These are phyloP conservation scores for Xylaria sp. DNA, from an alignment of 2,329 filamentous ascomycete species.

Conservation along the genomic window DNA sequence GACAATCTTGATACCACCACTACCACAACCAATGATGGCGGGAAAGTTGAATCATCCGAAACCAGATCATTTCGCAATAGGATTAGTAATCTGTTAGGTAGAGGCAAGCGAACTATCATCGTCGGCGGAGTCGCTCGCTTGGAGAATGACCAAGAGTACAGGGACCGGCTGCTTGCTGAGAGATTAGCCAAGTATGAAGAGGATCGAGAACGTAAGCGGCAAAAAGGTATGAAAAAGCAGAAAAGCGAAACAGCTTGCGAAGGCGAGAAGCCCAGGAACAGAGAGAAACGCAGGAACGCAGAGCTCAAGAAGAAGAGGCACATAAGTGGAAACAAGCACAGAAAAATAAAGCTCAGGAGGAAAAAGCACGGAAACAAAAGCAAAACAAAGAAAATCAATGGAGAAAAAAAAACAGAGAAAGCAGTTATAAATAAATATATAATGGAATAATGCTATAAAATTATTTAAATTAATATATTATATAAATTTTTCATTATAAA, in stretches of 20 bases:
- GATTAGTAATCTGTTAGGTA: constrained; percentile 15
- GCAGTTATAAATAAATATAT: no score
- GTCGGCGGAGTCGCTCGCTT: constrained; percentile 24
- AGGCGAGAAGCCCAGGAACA: constrained; percentile 7
- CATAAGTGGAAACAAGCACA: constrained; percentile 9
- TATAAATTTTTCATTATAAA: no score
- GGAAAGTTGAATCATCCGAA: constrained; percentile 2
- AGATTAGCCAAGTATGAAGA: constrained; percentile 22
- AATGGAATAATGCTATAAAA: no score
- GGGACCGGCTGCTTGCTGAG: constrained; percentile 18
- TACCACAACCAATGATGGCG: constrained; percentile 3
- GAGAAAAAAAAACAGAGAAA: no score
- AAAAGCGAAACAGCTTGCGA: constrained; percentile 3
- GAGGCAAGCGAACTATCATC: constrained; percentile 20
- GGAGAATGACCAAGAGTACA: constrained; percentile 23
- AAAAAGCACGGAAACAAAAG: constrained; percentile 16
- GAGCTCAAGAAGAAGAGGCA: constrained; percentile 21
- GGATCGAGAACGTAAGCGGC: constrained; percentile 15
- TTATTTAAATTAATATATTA: no score
- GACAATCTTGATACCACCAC: constrained; percentile 10
- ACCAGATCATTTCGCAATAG: constrained; percentile 14
- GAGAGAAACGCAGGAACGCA: constrained; percentile 7
- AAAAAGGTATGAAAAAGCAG: constrained; percentile 13
- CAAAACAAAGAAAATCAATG: constrained; percentile 17
- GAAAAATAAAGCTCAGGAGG: constrained; percentile 13